Evolutionary conservation across 768 basidiomycete genomes (phyloP).

Genomic region (Stropharia rugosoannulata): DNA sequence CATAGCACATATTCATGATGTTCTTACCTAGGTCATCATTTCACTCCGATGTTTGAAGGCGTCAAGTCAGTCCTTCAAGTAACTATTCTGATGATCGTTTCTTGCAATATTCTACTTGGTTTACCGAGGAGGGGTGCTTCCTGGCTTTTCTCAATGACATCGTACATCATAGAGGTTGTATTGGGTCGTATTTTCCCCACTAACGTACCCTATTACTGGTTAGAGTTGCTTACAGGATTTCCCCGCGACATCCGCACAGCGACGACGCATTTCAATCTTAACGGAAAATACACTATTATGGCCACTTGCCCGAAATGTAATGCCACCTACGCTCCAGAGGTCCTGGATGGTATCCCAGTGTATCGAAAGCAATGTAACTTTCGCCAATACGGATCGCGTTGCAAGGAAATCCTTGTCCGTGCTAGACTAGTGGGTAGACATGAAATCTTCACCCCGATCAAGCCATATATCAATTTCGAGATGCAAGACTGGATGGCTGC

Average conservation of each 20-base stretch:
- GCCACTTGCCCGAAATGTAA: neutral
- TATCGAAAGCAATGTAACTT: constrained; percentile 14
- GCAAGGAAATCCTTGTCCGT: constrained; percentile 6
- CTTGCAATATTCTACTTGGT: constrained; percentile 7
- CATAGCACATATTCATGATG: neutral
- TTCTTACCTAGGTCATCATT: constrained; percentile 9
- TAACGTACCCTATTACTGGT: neutral
- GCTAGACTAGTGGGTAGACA: neutral
- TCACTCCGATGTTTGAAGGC: constrained; percentile 4
- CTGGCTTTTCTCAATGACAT: constrained; percentile 10
- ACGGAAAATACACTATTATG: neutral
- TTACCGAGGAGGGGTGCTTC: constrained; percentile 6
- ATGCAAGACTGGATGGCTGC: constrained; percentile 26
- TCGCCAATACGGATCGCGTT: constrained; percentile 3
- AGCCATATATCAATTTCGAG: constrained; percentile 15
- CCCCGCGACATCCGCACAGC: constrained; percentile 1
- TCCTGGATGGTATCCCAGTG: constrained; percentile 1
- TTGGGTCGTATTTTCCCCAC: neutral
- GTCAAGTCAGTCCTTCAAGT: constrained; percentile 8
- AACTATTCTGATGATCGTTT: constrained; percentile 9
- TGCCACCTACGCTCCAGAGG: neutral
- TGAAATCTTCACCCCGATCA: constrained; percentile 14
- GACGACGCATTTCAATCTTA: neutral
- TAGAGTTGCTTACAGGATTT: neutral
- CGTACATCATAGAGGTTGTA: constrained; percentile 8